Evolutionary conservation across 2,329 filamentous ascomycete genomes (phyloP), one percentile per base, ranked within the genome.

Genomic region (Magnaporthiopsis rhizophila): DNA sequence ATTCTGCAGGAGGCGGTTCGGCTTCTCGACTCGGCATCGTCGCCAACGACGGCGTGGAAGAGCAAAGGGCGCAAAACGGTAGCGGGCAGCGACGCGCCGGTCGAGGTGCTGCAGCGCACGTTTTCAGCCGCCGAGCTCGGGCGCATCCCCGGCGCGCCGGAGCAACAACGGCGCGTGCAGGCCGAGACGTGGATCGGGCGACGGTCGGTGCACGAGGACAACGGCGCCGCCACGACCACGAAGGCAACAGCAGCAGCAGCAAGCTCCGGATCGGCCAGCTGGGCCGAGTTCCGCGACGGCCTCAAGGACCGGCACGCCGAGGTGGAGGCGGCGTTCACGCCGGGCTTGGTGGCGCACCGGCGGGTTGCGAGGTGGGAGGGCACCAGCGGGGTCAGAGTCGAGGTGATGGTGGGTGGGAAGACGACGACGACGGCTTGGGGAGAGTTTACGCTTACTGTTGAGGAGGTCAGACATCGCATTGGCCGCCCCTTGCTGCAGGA

Each of bases 391-490:
- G 45, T 53, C 62, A 71, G 75, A 66, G 50, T 53, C 62, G 72
- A 75, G 66, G 50, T 61, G 60, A 18, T 26, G 60, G 15, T 38
- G 6, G 75, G 64, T 77, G 15, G 69, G 36, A 21, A n/a, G 21
- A 21, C 45, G 7, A n/a, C 34, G 18, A 50, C 59, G 59, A 50
- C 59, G 59, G 18, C 60, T 12, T 87, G 83, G 82, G 74, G 70
- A 0, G 72, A 78, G 59, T 81, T 85, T 69, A 76, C 75, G 38
- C 73, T 87, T 24, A 70, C 71, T 69, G 76, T 89, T 28, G 81
- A 83, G 67, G 86, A 91, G 76, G 89, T 89, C 80, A 81, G 82
- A 64, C 89, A 92, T 72, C 78, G 79, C 59, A 79, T 92, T 63
- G 75, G 77, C 45, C 82, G 83, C 0, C 76, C 79, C 3, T 79